Base-by-base conservation (phyloP, 768 basidiomycete species). In the Dioszegia aurantiaca region DNA sequence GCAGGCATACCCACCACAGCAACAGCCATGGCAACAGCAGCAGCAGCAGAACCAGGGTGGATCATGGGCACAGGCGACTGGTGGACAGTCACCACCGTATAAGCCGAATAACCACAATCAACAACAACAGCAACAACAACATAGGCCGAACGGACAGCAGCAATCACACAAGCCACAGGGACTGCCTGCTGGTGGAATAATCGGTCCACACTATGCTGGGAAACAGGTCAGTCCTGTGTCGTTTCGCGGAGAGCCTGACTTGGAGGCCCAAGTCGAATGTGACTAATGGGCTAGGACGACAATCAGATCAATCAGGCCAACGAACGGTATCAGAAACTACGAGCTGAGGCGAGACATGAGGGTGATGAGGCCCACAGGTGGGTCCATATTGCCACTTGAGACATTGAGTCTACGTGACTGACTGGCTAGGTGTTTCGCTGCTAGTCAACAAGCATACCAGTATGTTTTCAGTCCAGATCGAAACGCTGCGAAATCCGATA, bases 401-500 rank as follows among this genome's bases (percentile, higher is more conserved):
- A 80, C 59, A 89, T 89, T 8, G 24, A 2, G 17, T 21, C 12
- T 37, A 6, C 6, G 12, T 4, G 16, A 28, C 54, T 55, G 41
- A 55, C 45, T n/a, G 27, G 17, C 42, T n/a, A 64, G 67, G 48
- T 67, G 66, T 60, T 75, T 77, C 51, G 77, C 74, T 4, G 60
- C 85, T 67, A 86, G 87, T 63, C 87, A 88, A 67, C 80, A 84
- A 59, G 89, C 90, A 0, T 94, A 91, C 69, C 74, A 79, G 43
- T 78, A 48, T 56, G 69, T 70, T 21, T n/a, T 41, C 23, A 10
- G 24, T 36, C n/a, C n/a, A n/a, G n/a, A n/a, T n/a, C n/a, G n/a
- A n/a, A n/a, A n/a, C n/a, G n/a, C n/a, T n/a, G n/a, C n/a, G n/a
- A n/a, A n/a, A n/a, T n/a, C n/a, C n/a, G n/a, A n/a, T n/a, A n/a